These are phyloP conservation scores for Onygenales sp. DNA, from an alignment of 2,329 filamentous ascomycete genomes.

Conservation along the genomic window DNA sequence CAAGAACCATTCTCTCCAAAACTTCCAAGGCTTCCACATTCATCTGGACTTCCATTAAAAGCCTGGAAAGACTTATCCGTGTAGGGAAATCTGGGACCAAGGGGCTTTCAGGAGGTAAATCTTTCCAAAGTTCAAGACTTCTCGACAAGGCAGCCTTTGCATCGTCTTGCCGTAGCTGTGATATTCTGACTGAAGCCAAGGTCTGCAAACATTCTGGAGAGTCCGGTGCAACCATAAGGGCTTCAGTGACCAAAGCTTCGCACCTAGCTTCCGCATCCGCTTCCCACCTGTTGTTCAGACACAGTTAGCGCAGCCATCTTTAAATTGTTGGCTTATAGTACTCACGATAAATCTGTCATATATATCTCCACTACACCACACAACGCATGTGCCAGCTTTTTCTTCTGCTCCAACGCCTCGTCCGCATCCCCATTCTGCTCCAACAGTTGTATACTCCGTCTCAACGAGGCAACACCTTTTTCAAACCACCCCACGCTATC, in stretches of 20 bases:
- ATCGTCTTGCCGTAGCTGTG: conserved; percentile 69
- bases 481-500: conserved; percentile 55
- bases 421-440: conserved; percentile 39
- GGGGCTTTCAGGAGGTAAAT: conserved; percentile 61
- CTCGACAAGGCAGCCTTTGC: conserved; percentile 67
- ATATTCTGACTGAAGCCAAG: conserved; percentile 85
- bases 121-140: conserved; percentile 76
- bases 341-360: conserved; percentile 90
- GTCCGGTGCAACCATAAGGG: conserved; percentile 71
- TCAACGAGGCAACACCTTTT: conserved; percentile 59
- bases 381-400: conserved; percentile 79
- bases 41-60: conserved; percentile 85
- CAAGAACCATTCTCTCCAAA: conserved; percentile 69
- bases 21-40: conserved; percentile 78
- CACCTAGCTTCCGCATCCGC: conserved; percentile 81
- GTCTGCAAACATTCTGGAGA: conserved; percentile 90
- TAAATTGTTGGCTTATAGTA: conserved; percentile 7
- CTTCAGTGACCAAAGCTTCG: conserved; percentile 82
- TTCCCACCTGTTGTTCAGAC: conserved; percentile 51
- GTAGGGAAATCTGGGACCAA: conserved; percentile 77
- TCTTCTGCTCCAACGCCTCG: conserved; percentile 54
- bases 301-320: background rate
- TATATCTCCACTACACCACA: conserved; percentile 94
- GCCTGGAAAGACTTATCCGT: conserved; percentile 69
- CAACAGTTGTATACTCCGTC: conserved; percentile 58